phyloP scores from a whole-genome alignment of 2,329 filamentous ascomycete genomes.

The Aspergillus novofumigatus region DNA sequence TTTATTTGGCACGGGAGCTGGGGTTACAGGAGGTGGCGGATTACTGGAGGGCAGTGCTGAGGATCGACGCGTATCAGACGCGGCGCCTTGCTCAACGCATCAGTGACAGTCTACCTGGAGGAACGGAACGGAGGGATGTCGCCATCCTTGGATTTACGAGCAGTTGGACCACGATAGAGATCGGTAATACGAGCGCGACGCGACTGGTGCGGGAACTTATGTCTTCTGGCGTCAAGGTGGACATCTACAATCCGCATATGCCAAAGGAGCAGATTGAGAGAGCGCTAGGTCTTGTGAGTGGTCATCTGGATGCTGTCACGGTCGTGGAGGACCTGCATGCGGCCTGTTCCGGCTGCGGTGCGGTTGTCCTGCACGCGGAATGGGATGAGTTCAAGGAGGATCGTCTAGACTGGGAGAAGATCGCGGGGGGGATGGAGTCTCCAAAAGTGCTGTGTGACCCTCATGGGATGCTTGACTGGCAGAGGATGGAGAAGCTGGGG shows the following conservation, averaged over 20 bases:
- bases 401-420: constrained; percentile 7
- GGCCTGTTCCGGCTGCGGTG: constrained; percentile 10
- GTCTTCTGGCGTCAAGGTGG: constrained; percentile 4
- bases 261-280: constrained; percentile 1
- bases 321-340: constrained; percentile 8
- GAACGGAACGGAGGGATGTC: constrained; percentile 1
- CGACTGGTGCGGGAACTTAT: constrained; percentile 5
- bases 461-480: constrained; percentile 5
- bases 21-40: constrained; percentile 14
- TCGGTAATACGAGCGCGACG: background rate
- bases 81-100: constrained; percentile 4
- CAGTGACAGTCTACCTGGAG: background rate
- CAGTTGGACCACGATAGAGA: background rate
- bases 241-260: constrained; percentile 3
- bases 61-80: constrained; percentile 10
- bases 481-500: constrained; percentile 13
- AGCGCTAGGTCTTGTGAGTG: background rate
- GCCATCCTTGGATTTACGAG: constrained; percentile 7
- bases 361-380: constrained; percentile 5
- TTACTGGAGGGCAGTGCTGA: constrained; percentile 15
- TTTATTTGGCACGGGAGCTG: constrained; percentile 15
- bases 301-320: constrained; percentile 1
- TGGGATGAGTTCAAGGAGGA: constrained; percentile 6
- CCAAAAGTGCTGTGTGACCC: constrained; percentile 8
- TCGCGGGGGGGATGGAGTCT: constrained; percentile 7